Conservation (phyloP, 163 green algal species). For the Trebouxiophyceae sp. region DNA sequence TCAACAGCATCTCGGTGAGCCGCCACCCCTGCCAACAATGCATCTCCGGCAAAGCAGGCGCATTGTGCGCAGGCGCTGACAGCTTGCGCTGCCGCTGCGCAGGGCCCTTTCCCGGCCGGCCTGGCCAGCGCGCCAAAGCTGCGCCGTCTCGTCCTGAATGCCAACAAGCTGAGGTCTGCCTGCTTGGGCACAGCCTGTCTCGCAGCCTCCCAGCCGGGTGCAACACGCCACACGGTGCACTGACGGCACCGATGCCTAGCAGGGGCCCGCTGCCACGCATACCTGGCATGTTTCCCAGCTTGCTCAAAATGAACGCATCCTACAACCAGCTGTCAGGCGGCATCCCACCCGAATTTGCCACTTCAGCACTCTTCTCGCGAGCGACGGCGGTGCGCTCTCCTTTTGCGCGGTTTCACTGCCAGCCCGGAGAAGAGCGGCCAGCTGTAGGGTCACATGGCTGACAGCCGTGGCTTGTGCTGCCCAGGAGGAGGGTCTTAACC, state of each 20-base stretch:
- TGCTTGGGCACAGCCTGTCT: no score
- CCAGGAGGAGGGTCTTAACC: no score
- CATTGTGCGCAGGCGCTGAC: neutral
- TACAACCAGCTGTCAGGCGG: conserved; percentile 9
- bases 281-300: conserved; percentile 7
- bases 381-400: no score
- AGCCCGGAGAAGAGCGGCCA: conserved; percentile 7
- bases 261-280: conserved; percentile 2
- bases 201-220: no score
- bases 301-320: conserved; percentile 14
- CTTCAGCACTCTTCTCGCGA: conserved; percentile 11
- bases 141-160: conserved; percentile 15
- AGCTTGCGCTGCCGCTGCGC: no score
- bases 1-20: conserved; percentile 12
- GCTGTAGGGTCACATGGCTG: no score
- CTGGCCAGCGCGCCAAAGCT: conserved; percentile 1
- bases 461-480: no score
- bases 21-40: neutral
- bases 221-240: no score
- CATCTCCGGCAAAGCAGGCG: neutral
- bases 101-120: conserved; percentile 8
- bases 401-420: no score
- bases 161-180: conserved; percentile 19
- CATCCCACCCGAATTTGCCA: neutral
- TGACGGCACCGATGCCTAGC: no score